Evolutionary conservation across 257 asterid genomes (phyloP).

Genomic region (Echites panduratus): DNA sequence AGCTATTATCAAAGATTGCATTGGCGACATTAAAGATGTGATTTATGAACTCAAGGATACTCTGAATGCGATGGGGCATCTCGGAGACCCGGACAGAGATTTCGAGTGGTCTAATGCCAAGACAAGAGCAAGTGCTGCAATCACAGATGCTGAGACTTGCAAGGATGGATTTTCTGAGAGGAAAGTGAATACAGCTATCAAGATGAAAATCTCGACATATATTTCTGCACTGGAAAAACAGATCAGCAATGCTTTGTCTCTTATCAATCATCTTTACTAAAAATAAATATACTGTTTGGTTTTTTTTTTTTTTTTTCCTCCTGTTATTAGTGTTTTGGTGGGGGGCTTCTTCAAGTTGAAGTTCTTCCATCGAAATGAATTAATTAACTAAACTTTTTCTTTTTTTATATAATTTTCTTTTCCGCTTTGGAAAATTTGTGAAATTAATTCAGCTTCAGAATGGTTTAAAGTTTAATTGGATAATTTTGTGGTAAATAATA

Average conservation of each 20-base stretch:
- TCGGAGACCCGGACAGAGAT: slow-evolving; percentile 33
- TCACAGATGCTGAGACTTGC: slow-evolving; percentile 67
- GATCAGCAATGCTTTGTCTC: slow-evolving; percentile 53
- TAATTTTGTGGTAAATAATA: no score
- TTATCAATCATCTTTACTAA: slow-evolving; percentile 52
- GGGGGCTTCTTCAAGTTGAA: no score
- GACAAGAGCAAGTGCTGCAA: slow-evolving; percentile 75
- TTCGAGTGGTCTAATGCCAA: slow-evolving; percentile 59
- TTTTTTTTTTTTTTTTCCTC: no score
- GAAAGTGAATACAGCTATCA: slow-evolving; percentile 27
- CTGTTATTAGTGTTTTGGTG: no score
- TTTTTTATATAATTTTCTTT: no score
- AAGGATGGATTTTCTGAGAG: slow-evolving; percentile 37
- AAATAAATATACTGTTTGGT: neutral
- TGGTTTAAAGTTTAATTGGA: no score
- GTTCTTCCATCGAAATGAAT: no score
- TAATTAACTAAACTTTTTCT: no score
- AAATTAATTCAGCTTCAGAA: no score
- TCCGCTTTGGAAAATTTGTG: no score
- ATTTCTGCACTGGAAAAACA: slow-evolving; percentile 26
- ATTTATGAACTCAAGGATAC: slow-evolving; percentile 53
- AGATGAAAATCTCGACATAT: slow-evolving; percentile 30
- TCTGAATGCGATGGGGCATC: slow-evolving; percentile 36
- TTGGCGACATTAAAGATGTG: slow-evolving; percentile 50
- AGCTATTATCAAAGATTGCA: slow-evolving; percentile 47